A percentile compares a stretch with the other conserved stretches of the same genome.
These are phyloP conservation scores for Yamadazyma siamensis DNA, from an alignment of 1,139 yeast species.

Conservation along the genomic window DNA sequence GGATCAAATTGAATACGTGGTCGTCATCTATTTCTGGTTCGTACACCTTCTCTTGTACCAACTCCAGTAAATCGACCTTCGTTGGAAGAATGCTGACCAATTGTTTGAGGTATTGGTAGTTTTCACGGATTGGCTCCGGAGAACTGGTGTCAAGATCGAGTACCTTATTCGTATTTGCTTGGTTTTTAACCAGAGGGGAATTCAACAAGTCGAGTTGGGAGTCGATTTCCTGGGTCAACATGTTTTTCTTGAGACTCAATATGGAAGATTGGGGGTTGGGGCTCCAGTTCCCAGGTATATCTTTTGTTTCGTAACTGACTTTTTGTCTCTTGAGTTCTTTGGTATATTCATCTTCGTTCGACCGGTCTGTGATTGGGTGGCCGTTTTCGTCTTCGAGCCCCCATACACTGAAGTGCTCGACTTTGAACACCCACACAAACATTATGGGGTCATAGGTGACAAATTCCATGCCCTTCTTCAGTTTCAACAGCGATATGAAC, in stretches of 20 bases:
- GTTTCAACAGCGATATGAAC: conserved; percentile 49
- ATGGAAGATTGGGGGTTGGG: conserved; percentile 6
- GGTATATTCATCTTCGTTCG: conserved; percentile 17
- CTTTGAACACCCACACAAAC: conserved; percentile 79
- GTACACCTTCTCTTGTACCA: conserved; percentile 61
- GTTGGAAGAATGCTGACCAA: conserved; percentile 30
- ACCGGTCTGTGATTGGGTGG: conserved; percentile 14
- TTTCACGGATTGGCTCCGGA: too few species aligned
- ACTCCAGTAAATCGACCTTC: conserved; percentile 32
- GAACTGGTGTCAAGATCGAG: neutral
- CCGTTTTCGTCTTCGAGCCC: conserved; percentile 54
- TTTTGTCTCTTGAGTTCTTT: conserved; percentile 38
- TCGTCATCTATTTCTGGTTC: conserved; percentile 55
- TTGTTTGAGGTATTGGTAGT: conserved; percentile 35
- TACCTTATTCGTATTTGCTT: neutral
- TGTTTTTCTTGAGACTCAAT: conserved; percentile 10
- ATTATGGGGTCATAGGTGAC: conserved; percentile 74
- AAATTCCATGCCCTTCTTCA: conserved; percentile 65
- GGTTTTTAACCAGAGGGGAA: conserved; percentile 3
- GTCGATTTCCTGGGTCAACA: conserved; percentile 10
- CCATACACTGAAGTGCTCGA: conserved; percentile 92
- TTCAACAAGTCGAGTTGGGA: conserved; percentile 7
- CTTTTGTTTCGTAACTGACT: conserved; percentile 24
- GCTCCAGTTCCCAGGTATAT: conserved; percentile 32
- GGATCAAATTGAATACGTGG: conserved; percentile 28